Percentiles rank a stretch among this genome's conserved stretches.
Conservation (phyloP, 768 basidiomycete species). For the Hydnomerulius pinastri region DNA sequence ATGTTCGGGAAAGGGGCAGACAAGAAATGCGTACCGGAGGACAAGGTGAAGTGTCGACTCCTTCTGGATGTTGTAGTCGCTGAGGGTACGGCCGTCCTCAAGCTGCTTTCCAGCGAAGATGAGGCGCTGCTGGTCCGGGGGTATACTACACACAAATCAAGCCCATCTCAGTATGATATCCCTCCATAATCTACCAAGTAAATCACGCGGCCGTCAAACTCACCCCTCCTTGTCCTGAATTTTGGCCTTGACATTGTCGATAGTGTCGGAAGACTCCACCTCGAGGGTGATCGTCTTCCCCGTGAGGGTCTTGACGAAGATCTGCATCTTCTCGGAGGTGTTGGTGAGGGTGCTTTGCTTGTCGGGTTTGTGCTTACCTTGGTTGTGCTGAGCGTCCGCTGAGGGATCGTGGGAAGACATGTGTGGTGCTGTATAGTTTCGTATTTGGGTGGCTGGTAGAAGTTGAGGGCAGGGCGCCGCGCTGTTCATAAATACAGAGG, state of each 20-base stretch:
- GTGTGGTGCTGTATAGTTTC: conserved; percentile 33
- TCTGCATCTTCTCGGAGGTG: conserved; percentile 50
- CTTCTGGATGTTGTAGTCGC: conserved; percentile 98
- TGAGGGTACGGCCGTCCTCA: conserved; percentile 95
- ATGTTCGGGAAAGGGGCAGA: not conserved
- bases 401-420: conserved; percentile 19
- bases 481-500: not conserved
- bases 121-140: too few species aligned
- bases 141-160: too few species aligned
- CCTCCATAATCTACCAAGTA: not conserved
- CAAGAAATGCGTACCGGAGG: conserved; percentile 67
- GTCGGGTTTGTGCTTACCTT: not conserved
- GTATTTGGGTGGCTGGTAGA: conserved; percentile 21
- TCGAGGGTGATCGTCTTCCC: too few species aligned
- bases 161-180: not conserved
- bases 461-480: conserved; percentile 33
- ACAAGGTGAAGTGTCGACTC: conserved; percentile 98
- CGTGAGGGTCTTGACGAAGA: conserved; percentile 89
- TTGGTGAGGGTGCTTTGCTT: not conserved
- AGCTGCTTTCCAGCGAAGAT: conserved; percentile 98
- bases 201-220: conserved; percentile 10
- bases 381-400: conserved; percentile 6
- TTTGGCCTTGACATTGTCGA: too few species aligned
- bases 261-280: too few species aligned
- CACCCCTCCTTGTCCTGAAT: conserved; percentile 81